Conservation (phyloP, 768 basidiomycete genomes). For the Suillus placidus region DNA sequence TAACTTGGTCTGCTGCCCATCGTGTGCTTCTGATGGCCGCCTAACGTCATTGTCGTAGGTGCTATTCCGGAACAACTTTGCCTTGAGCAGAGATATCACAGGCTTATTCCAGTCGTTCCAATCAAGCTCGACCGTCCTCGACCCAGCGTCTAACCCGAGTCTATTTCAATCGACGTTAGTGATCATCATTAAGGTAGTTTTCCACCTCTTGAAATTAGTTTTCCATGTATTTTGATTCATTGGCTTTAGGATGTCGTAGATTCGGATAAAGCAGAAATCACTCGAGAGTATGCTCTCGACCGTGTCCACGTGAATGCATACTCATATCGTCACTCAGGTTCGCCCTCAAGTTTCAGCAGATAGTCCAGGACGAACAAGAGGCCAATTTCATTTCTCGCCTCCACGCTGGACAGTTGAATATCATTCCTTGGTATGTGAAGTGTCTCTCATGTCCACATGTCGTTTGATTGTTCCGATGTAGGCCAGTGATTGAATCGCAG, state of each 20-base stretch:
- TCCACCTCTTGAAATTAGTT: neutral
- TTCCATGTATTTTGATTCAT: neutral
- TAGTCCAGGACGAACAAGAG: constrained; percentile 61
- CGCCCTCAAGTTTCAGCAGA: constrained; percentile 57
- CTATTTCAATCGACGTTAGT: constrained; percentile 61
- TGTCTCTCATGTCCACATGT: neutral
- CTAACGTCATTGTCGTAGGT: constrained; percentile 41
- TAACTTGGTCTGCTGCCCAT: constrained; percentile 47
- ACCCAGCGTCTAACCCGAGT: constrained; percentile 59
- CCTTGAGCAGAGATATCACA: constrained; percentile 61
- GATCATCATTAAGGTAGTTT: constrained; percentile 62
- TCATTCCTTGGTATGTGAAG: constrained; percentile 56
- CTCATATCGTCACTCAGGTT: constrained; percentile 41
- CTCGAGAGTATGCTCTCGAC: constrained; percentile 48
- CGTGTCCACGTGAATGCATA: neutral
- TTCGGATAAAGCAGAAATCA: constrained; percentile 60
- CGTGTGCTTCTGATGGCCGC: neutral
- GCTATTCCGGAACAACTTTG: constrained; percentile 67
- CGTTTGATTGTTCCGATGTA: neutral
- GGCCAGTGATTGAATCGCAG: constrained; percentile 62
- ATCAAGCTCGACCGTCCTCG: constrained; percentile 55
- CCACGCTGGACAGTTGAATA: constrained; percentile 55
- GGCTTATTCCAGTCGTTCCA: constrained; percentile 67
- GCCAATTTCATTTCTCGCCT: constrained; percentile 64
- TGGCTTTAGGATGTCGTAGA: constrained; percentile 59